Base-by-base conservation (phyloP, 2,329 filamentous ascomycete genomes). In the Pseudogymnoascus sp. region DNA sequence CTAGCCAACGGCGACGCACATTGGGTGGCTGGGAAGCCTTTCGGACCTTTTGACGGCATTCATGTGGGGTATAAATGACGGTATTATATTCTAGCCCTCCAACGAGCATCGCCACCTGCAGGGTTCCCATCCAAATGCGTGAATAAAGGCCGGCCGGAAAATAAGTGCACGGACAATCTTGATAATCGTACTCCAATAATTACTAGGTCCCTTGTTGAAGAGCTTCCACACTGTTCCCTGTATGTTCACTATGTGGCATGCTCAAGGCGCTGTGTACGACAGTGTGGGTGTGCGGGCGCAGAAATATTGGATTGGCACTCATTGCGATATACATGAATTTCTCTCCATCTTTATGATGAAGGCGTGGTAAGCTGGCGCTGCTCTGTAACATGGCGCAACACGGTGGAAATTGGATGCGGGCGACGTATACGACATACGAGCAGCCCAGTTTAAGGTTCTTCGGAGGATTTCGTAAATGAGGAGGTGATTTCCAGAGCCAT, bases 401-500 rank as follows among this genome's bases (percentile, higher is more conserved):
- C 51, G 29, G 26, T 12, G n/a, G 47, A 54, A 31, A 54, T 54
- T 54, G 12, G 11, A 16, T 11, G n/a, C 10, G 14, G n/a, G 26
- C 42, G 11, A 8, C 21, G n/a, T 11, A 57, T 34, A 7, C 51
- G 51, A 18, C n/a, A 10, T 18, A 34, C 29, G n/a, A 57, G 51
- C 10, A 16, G n/a, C 6, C n/a, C 2, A 5, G 18, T 34, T 54
- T 57, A 57, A 57, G 51, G 51, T 57, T 57, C 6, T 18, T 57
- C 29, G 51, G 51, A 18, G 51, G 29, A 34, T 57, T 54, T 57
- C 51, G 51, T 7, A 57, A 57, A 57, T 57, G 29, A 57, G 51
- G 29, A 57, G 51, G 51, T 18, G 51, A 8, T 34, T 34, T 34
- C 51, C 8, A n/a, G 26, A 34, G 26, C n/a, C n/a, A 18, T 57